Evolutionary conservation across 2,329 filamentous ascomycete genomes (phyloP), one percentile per base, ranked within the genome.

Genomic region (Sphaerulina vaccinii): DNA sequence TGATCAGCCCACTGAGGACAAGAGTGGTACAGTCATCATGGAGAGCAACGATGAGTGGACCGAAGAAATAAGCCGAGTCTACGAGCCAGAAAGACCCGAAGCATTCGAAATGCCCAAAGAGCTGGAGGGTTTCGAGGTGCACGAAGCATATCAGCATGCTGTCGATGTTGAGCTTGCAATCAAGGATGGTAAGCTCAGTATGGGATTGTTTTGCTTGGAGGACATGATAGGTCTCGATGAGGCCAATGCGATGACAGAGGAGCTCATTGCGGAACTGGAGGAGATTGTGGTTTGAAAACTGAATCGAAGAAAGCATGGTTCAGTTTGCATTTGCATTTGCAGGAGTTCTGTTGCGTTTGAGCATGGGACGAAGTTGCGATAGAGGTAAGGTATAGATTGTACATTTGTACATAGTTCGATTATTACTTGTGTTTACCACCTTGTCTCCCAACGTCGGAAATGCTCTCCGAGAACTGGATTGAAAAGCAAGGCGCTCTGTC

Each of bases 91-190:
- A 4, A 37, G 16, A 16, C 27, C 49, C 11, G 22, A 33, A 9
- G 22, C 57, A 65, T 18, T 64, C 61, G 23, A 50, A 32, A 3
- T 64, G 29, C 55, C 55, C 2, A 9, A 35, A 16, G 51, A 40
- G 8, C 24, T 62, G 42, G 15, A 32, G 3, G 32, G 21, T 5
- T 55, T 60, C 19, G 21, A 42, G 16, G 37, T 51, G 9, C 27
- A 44, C 9, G 49, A 52, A 24, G 55, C 59, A 7, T 75, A 74
- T 59, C 55, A 71, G 77, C 71, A 78, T 57, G 72, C 78, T 8
- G 59, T 83, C 22, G 80, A 84, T 62, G 62, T 83, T 10, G 81
- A 83, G 67, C 74, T 75, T 7, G 78, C 77, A 7, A 64, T 82
- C 15, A 64, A 74, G 29, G 74, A 75, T n/a, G 47, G 42, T 3